A percentile compares a stretch with the other conserved stretches of the same genome.
Conservation (phyloP, 2,329 filamentous ascomycete genomes). For the Epichloe typhina region DNA sequence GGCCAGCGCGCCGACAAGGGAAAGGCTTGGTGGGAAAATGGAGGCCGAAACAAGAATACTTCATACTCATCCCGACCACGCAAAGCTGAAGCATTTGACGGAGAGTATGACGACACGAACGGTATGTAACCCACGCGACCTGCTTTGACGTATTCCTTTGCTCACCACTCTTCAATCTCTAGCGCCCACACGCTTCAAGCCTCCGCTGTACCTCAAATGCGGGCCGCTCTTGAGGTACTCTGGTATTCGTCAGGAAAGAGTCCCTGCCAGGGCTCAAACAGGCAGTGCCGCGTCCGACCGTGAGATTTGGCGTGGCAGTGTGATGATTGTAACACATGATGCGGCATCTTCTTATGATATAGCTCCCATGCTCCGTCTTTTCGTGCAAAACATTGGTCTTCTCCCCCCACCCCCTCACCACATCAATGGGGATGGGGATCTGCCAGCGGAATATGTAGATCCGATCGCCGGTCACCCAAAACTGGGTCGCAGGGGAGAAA, state of each 20-base stretch:
- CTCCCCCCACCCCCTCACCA: slow-evolving; percentile 66
- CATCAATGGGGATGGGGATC: slow-evolving; percentile 45
- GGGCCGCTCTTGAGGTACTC: slow-evolving; percentile 84
- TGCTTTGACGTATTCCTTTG: neutral
- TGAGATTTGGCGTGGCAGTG: slow-evolving; percentile 82
- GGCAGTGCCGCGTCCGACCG: slow-evolving; percentile 32
- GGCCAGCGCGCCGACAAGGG: slow-evolving; percentile 29
- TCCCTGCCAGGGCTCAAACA: slow-evolving; percentile 18
- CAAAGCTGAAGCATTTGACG: slow-evolving; percentile 51
- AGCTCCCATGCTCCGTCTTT: slow-evolving; percentile 66
- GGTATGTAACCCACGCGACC: slow-evolving; percentile 26
- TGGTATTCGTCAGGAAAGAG: slow-evolving; percentile 57
- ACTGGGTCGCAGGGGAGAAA: slow-evolving; percentile 70
- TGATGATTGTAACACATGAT: slow-evolving; percentile 93
- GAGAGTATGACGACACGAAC: slow-evolving; percentile 51
- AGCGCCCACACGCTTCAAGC: slow-evolving; percentile 64
- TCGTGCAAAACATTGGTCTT: slow-evolving; percentile 74
- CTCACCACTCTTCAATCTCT: neutral
- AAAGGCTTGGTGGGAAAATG: slow-evolving; percentile 67
- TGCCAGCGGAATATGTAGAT: slow-evolving; percentile 75
- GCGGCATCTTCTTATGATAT: slow-evolving; percentile 70
- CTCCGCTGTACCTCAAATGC: slow-evolving; percentile 73
- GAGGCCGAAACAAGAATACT: slow-evolving; percentile 31
- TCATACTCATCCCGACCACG: slow-evolving; percentile 34
- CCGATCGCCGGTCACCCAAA: slow-evolving; percentile 81